phyloP scores from a whole-genome alignment of 2,329 filamentous ascomycete genomes.

The Cadophora sp. region DNA sequence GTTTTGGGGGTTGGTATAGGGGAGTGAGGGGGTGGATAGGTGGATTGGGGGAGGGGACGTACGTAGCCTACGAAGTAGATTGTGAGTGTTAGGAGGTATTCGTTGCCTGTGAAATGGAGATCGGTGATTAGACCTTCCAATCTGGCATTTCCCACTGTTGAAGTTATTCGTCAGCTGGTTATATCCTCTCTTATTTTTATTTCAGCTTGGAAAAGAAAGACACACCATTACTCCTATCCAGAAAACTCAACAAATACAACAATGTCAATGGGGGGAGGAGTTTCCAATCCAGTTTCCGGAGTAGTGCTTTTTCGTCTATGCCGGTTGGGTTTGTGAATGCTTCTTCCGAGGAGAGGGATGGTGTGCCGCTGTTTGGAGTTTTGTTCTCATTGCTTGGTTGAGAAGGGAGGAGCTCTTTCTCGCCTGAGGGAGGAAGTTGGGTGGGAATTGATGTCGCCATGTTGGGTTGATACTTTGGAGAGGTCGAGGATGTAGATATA shows the following conservation, averaged over 20 bases:
- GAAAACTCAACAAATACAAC: slow-evolving; percentile 62
- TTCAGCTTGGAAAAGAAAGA: neutral
- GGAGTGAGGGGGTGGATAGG: neutral
- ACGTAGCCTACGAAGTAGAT: slow-evolving; percentile 69
- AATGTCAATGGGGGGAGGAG: slow-evolving; percentile 61
- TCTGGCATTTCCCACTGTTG: slow-evolving; percentile 62
- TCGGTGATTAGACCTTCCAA: slow-evolving; percentile 62
- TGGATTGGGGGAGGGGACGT: neutral
- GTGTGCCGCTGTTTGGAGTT: neutral
- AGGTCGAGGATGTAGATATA: neutral
- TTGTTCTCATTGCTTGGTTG: neutral
- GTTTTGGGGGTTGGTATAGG: too few relatives aligned
- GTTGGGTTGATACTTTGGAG: neutral
- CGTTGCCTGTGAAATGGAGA: slow-evolving; percentile 61
- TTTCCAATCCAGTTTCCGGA: slow-evolving; percentile 62
- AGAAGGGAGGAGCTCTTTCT: neutral
- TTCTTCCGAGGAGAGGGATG: slow-evolving; percentile 28
- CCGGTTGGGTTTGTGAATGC: slow-evolving; percentile 33
- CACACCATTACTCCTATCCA: slow-evolving; percentile 62
- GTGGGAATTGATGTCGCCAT: neutral
- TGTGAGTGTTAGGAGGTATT: slow-evolving; percentile 70
- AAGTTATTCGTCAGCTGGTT: slow-evolving; percentile 32
- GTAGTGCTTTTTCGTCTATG: slow-evolving; percentile 62
- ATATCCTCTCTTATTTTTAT: neutral
- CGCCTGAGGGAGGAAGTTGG: neutral